These are phyloP conservation scores for Acmispon strigosus DNA, from an alignment of 306 rosid species.

Conservation along the genomic window DNA sequence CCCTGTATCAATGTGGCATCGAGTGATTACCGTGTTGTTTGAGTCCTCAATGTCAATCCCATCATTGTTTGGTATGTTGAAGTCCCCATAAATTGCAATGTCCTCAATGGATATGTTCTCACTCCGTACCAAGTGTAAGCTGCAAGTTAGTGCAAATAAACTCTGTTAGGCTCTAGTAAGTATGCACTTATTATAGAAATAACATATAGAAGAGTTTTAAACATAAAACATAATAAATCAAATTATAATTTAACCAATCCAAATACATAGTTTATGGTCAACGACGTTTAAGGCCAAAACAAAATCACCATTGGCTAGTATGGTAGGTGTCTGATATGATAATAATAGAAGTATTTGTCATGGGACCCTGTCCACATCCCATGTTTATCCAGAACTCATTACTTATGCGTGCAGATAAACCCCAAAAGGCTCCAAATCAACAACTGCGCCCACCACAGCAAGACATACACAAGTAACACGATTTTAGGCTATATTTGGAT, in stretches of 20 bases:
- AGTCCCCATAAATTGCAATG: constrained; percentile 74
- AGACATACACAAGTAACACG: background rate
- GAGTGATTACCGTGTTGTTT: constrained; percentile 61
- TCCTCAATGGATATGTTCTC: constrained; percentile 43
- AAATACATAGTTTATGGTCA: background rate
- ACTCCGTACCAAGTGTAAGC: constrained; percentile 78
- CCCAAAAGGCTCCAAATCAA: background rate
- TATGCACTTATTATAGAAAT: background rate
- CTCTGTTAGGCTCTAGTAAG: background rate
- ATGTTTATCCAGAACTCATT: background rate
- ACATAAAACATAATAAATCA: background rate
- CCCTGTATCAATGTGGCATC: constrained; percentile 84
- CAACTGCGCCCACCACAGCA: background rate
- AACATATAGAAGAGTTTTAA: background rate
- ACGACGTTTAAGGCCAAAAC: background rate
- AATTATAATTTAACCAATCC: background rate
- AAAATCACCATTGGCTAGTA: background rate
- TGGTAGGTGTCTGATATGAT: background rate
- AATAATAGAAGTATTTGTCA: background rate
- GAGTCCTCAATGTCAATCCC: constrained; percentile 96
- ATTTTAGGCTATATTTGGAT: too few relatives aligned
- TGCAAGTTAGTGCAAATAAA: constrained; percentile 31
- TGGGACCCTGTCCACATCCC: background rate
- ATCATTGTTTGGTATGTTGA: constrained; percentile 82
- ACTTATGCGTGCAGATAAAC: background rate